phyloP scores from a whole-genome alignment of 257 asterid genomes.

The Solanum gracilifrons region DNA sequence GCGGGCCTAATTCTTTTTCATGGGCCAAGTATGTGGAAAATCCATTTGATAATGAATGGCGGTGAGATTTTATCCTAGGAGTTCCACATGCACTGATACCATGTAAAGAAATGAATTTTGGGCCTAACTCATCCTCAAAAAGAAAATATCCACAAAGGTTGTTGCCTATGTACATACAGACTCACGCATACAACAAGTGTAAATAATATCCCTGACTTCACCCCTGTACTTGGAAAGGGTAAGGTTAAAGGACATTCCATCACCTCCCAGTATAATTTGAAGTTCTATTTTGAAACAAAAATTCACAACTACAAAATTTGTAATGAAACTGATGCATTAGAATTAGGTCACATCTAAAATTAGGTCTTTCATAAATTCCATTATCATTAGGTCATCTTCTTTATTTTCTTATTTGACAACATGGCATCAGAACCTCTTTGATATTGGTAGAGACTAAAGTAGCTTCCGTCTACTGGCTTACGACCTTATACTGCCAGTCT shows the following conservation, averaged over 20 bases:
- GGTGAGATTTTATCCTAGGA: not conserved
- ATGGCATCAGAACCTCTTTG: not conserved
- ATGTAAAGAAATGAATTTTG: not conserved
- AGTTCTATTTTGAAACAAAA: not conserved
- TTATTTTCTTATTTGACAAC: not conserved
- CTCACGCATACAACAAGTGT: not conserved
- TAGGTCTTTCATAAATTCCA: not conserved
- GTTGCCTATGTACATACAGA: not conserved
- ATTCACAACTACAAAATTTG: not conserved
- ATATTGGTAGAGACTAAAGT: not conserved
- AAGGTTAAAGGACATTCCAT: not conserved
- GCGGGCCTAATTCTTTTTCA: not conserved
- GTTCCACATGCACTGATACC: not conserved
- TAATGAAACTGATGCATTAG: not conserved
- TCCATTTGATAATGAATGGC: not conserved
- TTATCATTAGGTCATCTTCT: not conserved
- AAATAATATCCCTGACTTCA: not conserved
- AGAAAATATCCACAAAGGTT: not conserved
- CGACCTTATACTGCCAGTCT: not conserved
- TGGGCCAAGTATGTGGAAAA: not conserved
- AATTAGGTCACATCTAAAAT: not conserved
- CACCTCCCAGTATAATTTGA: not conserved
- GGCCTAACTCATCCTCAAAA: not conserved
- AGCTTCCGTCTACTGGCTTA: not conserved
- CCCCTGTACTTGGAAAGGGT: not conserved